Evolutionary conservation across 148 eudicot genomes (phyloP).

Genomic region (Arbutus unedo): DNA sequence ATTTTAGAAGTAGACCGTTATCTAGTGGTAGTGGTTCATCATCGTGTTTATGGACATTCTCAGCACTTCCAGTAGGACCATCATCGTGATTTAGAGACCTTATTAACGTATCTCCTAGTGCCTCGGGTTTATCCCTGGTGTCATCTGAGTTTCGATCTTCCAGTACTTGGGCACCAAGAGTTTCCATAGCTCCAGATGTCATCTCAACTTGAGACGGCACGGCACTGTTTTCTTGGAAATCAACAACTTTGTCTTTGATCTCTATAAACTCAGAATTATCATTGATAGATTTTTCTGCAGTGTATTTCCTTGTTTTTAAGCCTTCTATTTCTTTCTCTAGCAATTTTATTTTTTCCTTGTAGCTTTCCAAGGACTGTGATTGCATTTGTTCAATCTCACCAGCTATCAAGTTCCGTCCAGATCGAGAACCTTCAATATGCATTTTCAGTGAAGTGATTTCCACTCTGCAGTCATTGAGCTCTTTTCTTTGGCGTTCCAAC

Average conservation of each 20-base stretch:
- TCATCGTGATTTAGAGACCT: conserved; percentile 30
- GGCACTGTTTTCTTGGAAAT: conserved; percentile 27
- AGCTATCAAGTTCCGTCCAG: conserved; percentile 32
- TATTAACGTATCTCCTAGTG: conserved; percentile 27
- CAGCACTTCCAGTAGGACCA: conserved; percentile 30
- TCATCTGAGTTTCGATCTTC: conserved; percentile 32
- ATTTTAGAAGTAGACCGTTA: conserved; percentile 34
- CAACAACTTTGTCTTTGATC: conserved; percentile 34
- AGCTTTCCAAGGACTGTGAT: conserved; percentile 36
- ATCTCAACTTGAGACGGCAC: conserved; percentile 25
- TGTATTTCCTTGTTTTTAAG: conserved; percentile 29
- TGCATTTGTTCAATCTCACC: conserved; percentile 35
- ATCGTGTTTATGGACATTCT: conserved; percentile 27
- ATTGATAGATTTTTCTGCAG: conserved; percentile 27
- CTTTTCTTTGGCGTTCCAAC: conserved; percentile 61
- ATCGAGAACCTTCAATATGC: conserved; percentile 76
- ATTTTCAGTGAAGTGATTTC: conserved; percentile 94
- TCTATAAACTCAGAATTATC: conserved; percentile 29
- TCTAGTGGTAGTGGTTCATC: conserved; percentile 35
- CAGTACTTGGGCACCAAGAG: conserved; percentile 27
- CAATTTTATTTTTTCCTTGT: conserved; percentile 38
- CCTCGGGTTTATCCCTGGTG: conserved; percentile 24
- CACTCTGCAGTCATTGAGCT: conserved; percentile 80
- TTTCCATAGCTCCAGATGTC: conserved; percentile 31
- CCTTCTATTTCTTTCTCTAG: conserved; percentile 43